Percentiles rank a stretch among this genome's conserved stretches.
These are phyloP conservation scores for Vitis cinerea DNA, from an alignment of 164 flowering plant genomes.

Conservation along the genomic window DNA sequence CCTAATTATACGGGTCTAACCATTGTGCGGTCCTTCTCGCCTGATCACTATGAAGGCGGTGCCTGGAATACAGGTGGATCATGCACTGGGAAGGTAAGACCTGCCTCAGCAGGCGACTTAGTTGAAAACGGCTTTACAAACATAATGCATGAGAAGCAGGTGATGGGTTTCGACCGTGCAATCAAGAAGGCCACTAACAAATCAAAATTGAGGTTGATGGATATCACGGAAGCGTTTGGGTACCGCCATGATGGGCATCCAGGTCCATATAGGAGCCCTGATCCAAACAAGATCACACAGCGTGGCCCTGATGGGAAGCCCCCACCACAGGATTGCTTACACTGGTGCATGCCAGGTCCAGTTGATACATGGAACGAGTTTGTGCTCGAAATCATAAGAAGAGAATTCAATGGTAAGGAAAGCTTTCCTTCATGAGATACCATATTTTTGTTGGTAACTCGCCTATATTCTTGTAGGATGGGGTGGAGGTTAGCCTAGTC, in stretches of 20 bases:
- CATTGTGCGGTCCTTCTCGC: constrained; percentile 81
- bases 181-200: constrained; percentile 43
- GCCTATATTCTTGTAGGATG: not conserved
- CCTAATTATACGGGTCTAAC: constrained; percentile 81
- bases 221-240: constrained; percentile 68
- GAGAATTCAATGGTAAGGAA: constrained; percentile 45
- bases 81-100: constrained; percentile 82
- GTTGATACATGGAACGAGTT: constrained; percentile 97
- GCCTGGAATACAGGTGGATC: constrained; percentile 99
- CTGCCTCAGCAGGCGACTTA: constrained; percentile 47
- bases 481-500: not conserved
- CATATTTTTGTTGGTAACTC: not conserved
- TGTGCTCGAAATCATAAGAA: constrained; percentile 68
- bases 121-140: constrained; percentile 75
- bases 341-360: constrained; percentile 99
- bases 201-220: constrained; percentile 75
- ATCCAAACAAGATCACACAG: constrained; percentile 82
- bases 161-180: constrained; percentile 63
- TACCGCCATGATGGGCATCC: constrained; percentile 96
- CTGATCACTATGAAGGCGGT: constrained; percentile 95
- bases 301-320: constrained; percentile 87
- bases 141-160: constrained; percentile 80
- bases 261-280: constrained; percentile 82
- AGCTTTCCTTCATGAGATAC: constrained; percentile 24
- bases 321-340: constrained; percentile 97